Evolutionary conservation across 1,284 basidiomycete species (phyloP).

Genomic region (Puccinia polysora): DNA sequence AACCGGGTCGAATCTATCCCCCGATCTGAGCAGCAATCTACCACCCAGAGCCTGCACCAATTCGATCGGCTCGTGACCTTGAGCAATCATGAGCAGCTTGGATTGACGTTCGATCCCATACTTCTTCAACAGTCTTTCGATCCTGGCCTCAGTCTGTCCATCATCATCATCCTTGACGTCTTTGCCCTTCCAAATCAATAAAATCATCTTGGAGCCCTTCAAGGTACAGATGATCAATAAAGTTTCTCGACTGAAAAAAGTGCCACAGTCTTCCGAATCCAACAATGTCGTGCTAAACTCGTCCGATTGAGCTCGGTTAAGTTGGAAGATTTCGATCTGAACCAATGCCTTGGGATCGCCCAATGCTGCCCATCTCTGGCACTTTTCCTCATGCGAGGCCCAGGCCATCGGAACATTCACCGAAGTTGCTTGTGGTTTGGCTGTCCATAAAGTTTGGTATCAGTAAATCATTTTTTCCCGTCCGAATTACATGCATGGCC

Average conservation of each 20-base stretch:
- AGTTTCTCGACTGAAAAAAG: constrained; percentile 19
- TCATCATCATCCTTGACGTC: constrained; percentile 12
- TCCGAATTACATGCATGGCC: too few species aligned
- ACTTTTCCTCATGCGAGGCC: constrained; percentile 12
- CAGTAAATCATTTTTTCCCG: neutral
- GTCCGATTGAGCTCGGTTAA: constrained; percentile 5
- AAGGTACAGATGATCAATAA: constrained; percentile 30
- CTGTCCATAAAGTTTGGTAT: neutral
- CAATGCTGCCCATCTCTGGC: neutral
- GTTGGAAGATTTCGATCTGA: constrained; percentile 30
- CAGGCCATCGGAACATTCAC: constrained; percentile 2
- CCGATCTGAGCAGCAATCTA: constrained; percentile 16
- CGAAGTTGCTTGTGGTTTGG: neutral
- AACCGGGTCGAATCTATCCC: constrained; percentile 27
- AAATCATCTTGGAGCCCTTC: constrained; percentile 12
- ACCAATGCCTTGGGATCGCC: neutral
- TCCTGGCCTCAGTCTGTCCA: constrained; percentile 9
- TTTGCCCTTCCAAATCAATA: constrained; percentile 28
- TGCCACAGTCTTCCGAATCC: constrained; percentile 23
- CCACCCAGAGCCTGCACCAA: constrained; percentile 29
- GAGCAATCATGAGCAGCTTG: constrained; percentile 10
- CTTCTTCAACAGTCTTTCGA: constrained; percentile 35
- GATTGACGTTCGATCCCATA: constrained; percentile 32
- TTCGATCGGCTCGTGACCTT: constrained; percentile 33
- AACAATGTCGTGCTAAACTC: constrained; percentile 35